Evolutionary conservation across 2,329 filamentous ascomycete genomes (phyloP).

Genomic region (Ophiostoma piceae): DNA sequence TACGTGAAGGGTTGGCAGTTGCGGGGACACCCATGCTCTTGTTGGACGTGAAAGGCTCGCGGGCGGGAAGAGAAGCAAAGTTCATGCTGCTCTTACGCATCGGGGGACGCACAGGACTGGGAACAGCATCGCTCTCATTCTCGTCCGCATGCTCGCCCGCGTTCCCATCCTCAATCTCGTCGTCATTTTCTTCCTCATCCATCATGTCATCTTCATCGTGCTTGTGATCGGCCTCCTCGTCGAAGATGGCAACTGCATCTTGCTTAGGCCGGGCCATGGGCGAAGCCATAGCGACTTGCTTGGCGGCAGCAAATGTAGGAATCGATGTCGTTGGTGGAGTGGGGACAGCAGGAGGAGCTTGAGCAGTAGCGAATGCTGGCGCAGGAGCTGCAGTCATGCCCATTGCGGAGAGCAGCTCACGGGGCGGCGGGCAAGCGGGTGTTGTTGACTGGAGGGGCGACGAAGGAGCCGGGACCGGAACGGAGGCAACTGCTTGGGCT

Average conservation of each 20-base stretch:
- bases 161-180: background rate
- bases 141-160: constrained; percentile 16
- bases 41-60: constrained; percentile 78
- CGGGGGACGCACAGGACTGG: constrained; percentile 68
- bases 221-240: constrained; percentile 10
- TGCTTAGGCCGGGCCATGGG: background rate
- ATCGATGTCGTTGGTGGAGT: constrained; percentile 19
- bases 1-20: constrained; percentile 62
- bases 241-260: background rate
- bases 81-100: constrained; percentile 92
- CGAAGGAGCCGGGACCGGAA: background rate
- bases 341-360: constrained; percentile 20
- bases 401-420: constrained; percentile 23
- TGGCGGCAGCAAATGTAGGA: constrained; percentile 14
- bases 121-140: constrained; percentile 37
- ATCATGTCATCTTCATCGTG: background rate
- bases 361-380: background rate
- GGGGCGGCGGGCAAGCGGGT: constrained; percentile 26
- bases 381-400: constrained; percentile 4
- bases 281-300: background rate
- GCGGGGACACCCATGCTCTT: constrained; percentile 62
- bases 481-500: background rate
- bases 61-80: constrained; percentile 85
- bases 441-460: constrained; percentile 27
- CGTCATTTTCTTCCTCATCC: background rate